Base-by-base conservation (phyloP, 1,139 yeast species). In the Scheffersomyces segobiensis region DNA sequence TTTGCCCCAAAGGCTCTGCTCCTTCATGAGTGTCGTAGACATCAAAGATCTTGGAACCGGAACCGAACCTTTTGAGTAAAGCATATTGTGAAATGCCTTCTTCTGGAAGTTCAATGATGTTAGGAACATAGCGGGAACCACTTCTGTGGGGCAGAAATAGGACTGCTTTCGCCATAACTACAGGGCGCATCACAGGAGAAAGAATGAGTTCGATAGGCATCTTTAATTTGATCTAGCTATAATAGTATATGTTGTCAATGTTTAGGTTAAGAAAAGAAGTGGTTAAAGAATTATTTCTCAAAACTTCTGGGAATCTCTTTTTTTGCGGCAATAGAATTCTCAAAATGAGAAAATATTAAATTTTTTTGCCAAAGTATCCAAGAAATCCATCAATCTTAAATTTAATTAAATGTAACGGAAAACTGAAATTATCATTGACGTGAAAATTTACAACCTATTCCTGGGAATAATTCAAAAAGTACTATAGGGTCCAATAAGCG, bases 141-240 rank as follows among this genome's bases (percentile, higher is more conserved):
- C 82, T 78, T 59, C 89, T 79, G 65, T 86, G 89, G n/a, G 86
- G 84, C 61, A 81, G 80, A 72, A 84, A 84, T 14, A 86, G 65
- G 22, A 81, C 73, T 7, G 89, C 79, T 65, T 84, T 83, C 57
- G 86, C 87, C 63, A 78, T 66, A 54, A 85, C 85, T 58, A 84
- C 75, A 10, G 89, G 89, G 63, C 87, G 76, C 87, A 85, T 81
- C 32, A 86, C 57, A 24, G 89, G 89, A 48, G 87, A 78, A 62
- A 86, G 76, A 55, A 84, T 62, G 53, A 86, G 79, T 70, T 86
- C 89, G 59, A 86, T 75, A 50, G 89, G 89, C 89, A 86, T 85
- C 47, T 57, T 64, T 22, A 20, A 48, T 20, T 48, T 48, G 21
- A 20, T 14, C 22, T 48, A 48, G 50, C 50, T 32, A 32, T 32